Percentiles rank a stretch among this genome's conserved stretches.
These are phyloP conservation scores for Pseudocercospora macadamiae DNA, from an alignment of 2,329 filamentous ascomycete species.

Conservation along the genomic window DNA sequence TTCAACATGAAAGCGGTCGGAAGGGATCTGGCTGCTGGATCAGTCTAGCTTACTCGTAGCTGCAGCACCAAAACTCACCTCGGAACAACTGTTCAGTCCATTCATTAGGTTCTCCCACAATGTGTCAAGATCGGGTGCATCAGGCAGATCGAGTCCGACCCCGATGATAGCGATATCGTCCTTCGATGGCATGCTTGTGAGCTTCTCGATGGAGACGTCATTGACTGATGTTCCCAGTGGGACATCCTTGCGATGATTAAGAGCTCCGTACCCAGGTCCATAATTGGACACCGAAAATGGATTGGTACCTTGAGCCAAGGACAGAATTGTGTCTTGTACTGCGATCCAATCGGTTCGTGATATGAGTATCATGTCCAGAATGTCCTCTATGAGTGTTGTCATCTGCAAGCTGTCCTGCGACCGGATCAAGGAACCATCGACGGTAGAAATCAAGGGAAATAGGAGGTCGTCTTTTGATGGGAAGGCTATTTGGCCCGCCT, in stretches of 20 bases:
- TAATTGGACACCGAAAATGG: constrained; percentile 8
- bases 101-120: constrained; percentile 14
- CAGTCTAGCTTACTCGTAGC: neutral
- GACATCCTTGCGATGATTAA: constrained; percentile 5
- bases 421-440: constrained; percentile 6
- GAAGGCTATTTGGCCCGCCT: neutral
- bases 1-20: constrained; percentile 15
- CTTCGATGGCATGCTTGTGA: too few species aligned
- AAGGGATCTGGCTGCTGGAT: constrained; percentile 1
- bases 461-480: constrained; percentile 4
- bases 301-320: neutral
- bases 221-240: neutral
- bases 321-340: constrained; percentile 6
- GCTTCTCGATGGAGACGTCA: constrained; percentile 8
- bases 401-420: neutral
- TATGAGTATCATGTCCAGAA: constrained; percentile 11
- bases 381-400: neutral
- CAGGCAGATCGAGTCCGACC: constrained; percentile 12
- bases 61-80: neutral
- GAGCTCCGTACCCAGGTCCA: constrained; percentile 15
- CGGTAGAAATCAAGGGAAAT: constrained; percentile 7
- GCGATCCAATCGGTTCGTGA: constrained; percentile 12
- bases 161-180: constrained; percentile 16
- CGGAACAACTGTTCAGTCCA: constrained; percentile 13
- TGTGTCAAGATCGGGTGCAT: constrained; percentile 1